Evolutionary conservation across 2,329 filamentous ascomycete genomes (phyloP).

Genomic region (Mycocentrospora acerina): DNA sequence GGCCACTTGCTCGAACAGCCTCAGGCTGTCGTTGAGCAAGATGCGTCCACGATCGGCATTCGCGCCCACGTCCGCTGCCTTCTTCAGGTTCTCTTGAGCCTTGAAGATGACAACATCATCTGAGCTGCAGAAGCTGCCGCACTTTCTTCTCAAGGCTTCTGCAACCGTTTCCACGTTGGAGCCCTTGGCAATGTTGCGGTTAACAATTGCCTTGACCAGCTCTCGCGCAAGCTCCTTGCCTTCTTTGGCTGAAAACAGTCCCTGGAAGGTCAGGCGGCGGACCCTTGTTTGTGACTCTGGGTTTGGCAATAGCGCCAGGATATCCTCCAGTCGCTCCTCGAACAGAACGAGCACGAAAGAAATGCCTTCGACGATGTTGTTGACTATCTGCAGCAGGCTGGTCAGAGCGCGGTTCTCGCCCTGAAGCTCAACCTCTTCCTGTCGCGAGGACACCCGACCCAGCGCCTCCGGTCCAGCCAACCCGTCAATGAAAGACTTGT

Average conservation of each 20-base stretch:
- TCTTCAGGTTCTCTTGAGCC: slow-evolving; percentile 90
- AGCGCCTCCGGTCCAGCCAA: slow-evolving; percentile 87
- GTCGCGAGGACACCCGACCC: slow-evolving; percentile 73
- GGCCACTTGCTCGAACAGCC: slow-evolving; percentile 86
- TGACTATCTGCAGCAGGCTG: slow-evolving; percentile 80
- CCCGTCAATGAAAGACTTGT: slow-evolving; percentile 89
- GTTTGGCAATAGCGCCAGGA: slow-evolving; percentile 72
- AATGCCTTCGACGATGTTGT: slow-evolving; percentile 91
- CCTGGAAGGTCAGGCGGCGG: slow-evolving; percentile 79
- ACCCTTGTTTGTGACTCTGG: slow-evolving; percentile 67
- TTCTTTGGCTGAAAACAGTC: slow-evolving; percentile 74
- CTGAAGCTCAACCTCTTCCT: slow-evolving; percentile 89
- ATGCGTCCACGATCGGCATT: slow-evolving; percentile 76
- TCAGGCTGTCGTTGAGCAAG: slow-evolving; percentile 83
- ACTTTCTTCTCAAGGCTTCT: slow-evolving; percentile 86
- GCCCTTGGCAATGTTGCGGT: slow-evolving; percentile 93
- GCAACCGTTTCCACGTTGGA: slow-evolving; percentile 97
- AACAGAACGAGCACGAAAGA: slow-evolving; percentile 95
- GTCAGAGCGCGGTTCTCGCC: slow-evolving; percentile 92
- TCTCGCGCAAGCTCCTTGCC: slow-evolving; percentile 91
- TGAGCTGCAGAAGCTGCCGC: slow-evolving; percentile 94
- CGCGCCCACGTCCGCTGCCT: slow-evolving; percentile 74
- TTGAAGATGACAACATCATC: slow-evolving; percentile 99
- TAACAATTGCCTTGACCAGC: slow-evolving; percentile 95
- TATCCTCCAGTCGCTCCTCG: slow-evolving; percentile 88